Percentiles rank a stretch among this genome's conserved stretches.
phyloP scores from a whole-genome alignment of 352 stramenopile species.

The Nothophytophthora sp. region DNA sequence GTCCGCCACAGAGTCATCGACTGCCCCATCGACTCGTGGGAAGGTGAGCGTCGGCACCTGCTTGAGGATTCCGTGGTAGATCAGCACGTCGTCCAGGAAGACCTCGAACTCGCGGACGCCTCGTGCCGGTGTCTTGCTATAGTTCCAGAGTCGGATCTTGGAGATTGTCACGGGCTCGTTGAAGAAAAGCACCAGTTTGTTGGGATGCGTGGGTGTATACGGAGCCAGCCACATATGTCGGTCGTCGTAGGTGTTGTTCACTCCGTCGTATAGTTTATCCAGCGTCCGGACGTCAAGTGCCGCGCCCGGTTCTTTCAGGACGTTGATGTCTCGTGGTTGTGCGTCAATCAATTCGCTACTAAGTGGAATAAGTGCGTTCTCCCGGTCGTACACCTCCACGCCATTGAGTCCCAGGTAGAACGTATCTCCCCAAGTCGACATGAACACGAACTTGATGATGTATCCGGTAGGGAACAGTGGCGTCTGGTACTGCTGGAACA shows the following conservation, averaged over 20 bases:
- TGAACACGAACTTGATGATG: constrained; percentile 87
- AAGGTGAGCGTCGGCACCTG: constrained; percentile 40
- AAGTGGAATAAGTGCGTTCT: constrained; percentile 46
- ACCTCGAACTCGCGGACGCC: constrained; percentile 83
- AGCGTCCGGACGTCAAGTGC: constrained; percentile 64
- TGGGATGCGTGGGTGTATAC: constrained; percentile 57
- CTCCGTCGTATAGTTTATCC: constrained; percentile 75
- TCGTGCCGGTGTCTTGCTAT: constrained; percentile 80
- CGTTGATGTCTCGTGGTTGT: constrained; percentile 78
- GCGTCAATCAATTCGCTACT: constrained; percentile 60
- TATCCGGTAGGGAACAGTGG: constrained; percentile 80
- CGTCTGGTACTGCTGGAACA: constrained; percentile 90
- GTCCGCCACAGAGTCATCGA: constrained; percentile 2
- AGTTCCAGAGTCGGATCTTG: constrained; percentile 86
- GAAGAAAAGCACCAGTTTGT: constrained; percentile 81
- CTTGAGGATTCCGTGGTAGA: constrained; percentile 63
- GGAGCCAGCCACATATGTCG: constrained; percentile 77
- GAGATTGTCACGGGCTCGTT: constrained; percentile 79
- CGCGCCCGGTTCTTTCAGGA: constrained; percentile 69
- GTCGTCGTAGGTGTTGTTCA: constrained; percentile 80
- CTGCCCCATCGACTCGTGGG: constrained; percentile 17
- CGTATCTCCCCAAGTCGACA: constrained; percentile 74
- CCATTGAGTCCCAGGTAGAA: constrained; percentile 84
- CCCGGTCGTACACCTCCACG: constrained; percentile 70
- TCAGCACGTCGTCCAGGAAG: constrained; percentile 82